Base-by-base conservation (phyloP, 2,329 filamentous ascomycete genomes). In the Paraphaeosphaeria sporulosa region DNA sequence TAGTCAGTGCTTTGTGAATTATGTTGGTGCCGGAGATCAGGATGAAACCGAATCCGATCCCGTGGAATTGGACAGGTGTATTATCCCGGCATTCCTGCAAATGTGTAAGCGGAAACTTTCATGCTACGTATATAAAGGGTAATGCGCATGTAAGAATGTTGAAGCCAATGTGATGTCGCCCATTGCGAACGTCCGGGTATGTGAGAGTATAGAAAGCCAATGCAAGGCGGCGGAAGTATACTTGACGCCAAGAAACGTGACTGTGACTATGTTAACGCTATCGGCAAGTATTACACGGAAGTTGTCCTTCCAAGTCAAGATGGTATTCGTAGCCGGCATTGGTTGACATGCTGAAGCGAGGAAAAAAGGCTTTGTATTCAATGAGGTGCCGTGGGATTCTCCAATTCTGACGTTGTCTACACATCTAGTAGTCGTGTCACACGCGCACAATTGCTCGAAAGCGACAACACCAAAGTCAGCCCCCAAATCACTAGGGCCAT, bases 41-140 rank as follows among this genome's bases (percentile, higher is more conserved):
- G 38, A 54, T 51, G 47, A 63, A 60, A n/a, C 57, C 46, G 48
- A 62, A 62, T 9, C 60, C 57, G 23, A 62, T 57, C 23, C 60
- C 57, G 49, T 57, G 53, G 48, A 59, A 57, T 10, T 57, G 53
- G 8, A 62, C 36, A 17, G 34, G 25, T 13, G 23, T 51, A 42
- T 54, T 32, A 2, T 30, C 23, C 25, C 27, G 32, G 8, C 25
- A n/a, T 49, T 49, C 17, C 46, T 49, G 17, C 6, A 25, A 2
- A 15, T 32, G 10, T 15, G 8, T 34, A 5, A 19, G 21, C 15
- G 2, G 6, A 10, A 17, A 17, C 6, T 6, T n/a, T 5, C 8
- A 32, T 12, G n/a, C 25, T 17, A 25, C 23, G 17, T 27, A 5
- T 3, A 10, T 19, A 27, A n/a, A 49, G 27, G 10, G 15, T n/a